These are phyloP conservation scores for Melastoma candidum DNA, from an alignment of 441 rosid species.

Conservation along the genomic window DNA sequence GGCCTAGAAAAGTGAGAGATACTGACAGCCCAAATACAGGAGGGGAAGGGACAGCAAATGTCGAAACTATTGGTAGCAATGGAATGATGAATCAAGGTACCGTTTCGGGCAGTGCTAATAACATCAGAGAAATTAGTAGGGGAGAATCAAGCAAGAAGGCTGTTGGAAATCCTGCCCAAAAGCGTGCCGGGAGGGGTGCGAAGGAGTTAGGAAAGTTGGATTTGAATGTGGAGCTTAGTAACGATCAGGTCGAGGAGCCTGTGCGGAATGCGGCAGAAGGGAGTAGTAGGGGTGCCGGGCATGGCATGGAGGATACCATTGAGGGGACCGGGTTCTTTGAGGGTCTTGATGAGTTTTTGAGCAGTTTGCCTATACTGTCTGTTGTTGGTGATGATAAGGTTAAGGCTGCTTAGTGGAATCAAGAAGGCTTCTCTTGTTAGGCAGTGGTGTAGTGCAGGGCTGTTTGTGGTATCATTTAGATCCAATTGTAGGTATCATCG, in stretches of 20 bases:
- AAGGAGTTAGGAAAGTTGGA: slow-evolving; percentile 76
- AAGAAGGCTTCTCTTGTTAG: too few species aligned
- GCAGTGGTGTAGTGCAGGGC: too few species aligned
- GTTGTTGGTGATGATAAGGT: slow-evolving; percentile 79
- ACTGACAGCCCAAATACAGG: slow-evolving; percentile 13
- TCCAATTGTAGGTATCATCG: too few species aligned
- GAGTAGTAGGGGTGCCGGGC: slow-evolving; percentile 26
- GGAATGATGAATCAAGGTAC: too few species aligned
- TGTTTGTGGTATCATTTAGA: too few species aligned
- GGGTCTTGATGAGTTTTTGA: slow-evolving; percentile 94
- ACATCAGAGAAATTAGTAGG: too few species aligned
- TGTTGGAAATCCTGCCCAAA: slow-evolving; percentile 29
- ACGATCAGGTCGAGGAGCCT: slow-evolving; percentile 67
- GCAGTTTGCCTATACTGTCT: slow-evolving; percentile 82
- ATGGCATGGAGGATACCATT: slow-evolving; percentile 60
- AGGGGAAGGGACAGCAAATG: slow-evolving; percentile 11
- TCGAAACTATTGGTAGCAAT: too few species aligned
- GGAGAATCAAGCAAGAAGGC: slow-evolving; percentile 8
- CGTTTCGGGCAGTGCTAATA: too few species aligned
- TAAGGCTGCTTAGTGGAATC: slow-evolving; percentile 46
- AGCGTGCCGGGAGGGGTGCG: slow-evolving; percentile 37
- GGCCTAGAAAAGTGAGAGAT: slow-evolving; percentile 22
- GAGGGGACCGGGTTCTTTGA: slow-evolving; percentile 82
- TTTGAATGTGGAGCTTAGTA: slow-evolving; percentile 94
- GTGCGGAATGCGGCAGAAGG: slow-evolving; percentile 29